Evolutionary conservation across 768 basidiomycete genomes (phyloP).

Genomic region (Boletus rex-veris): DNA sequence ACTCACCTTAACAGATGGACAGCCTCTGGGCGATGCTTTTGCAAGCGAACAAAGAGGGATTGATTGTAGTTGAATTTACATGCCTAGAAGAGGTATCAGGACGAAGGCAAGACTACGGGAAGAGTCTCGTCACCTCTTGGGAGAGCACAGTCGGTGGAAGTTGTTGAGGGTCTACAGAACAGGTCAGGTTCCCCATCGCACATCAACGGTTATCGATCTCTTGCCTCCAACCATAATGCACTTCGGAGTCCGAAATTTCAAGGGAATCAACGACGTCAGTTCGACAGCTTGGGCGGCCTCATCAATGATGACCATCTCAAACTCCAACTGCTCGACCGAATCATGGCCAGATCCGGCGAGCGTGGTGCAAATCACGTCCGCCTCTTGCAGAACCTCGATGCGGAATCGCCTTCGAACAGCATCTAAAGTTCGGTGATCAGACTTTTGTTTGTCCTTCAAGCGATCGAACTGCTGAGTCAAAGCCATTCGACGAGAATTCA

Average conservation of each 20-base stretch:
- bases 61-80: conserved; percentile 77
- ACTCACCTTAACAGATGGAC: conserved; percentile 86
- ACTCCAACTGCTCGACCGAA: conserved; percentile 73
- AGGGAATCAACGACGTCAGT: conserved; percentile 88
- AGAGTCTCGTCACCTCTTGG: conserved; percentile 41
- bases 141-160: conserved; percentile 91
- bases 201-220: background rate
- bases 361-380: conserved; percentile 92
- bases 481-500: conserved; percentile 61
- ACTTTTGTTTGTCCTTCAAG: conserved; percentile 79
- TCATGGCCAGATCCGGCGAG: conserved; percentile 94
- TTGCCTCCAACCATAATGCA: conserved; percentile 93
- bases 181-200: background rate
- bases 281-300: conserved; percentile 98
- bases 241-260: conserved; percentile 78
- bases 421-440: conserved; percentile 77
- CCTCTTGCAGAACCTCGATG: conserved; percentile 73
- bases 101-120: conserved; percentile 22
- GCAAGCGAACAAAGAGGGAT: conserved; percentile 88
- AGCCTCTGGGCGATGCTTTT: conserved; percentile 72
- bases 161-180: conserved; percentile 71
- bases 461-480: conserved; percentile 71
- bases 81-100: conserved; percentile 42
- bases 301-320: conserved; percentile 96
- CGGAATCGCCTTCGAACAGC: conserved; percentile 72